Evolutionary conservation across 495 filamentous ascomycete species (phyloP), one percentile per base, ranked within the genome.

Genomic region (Glarea lozoyensis): DNA sequence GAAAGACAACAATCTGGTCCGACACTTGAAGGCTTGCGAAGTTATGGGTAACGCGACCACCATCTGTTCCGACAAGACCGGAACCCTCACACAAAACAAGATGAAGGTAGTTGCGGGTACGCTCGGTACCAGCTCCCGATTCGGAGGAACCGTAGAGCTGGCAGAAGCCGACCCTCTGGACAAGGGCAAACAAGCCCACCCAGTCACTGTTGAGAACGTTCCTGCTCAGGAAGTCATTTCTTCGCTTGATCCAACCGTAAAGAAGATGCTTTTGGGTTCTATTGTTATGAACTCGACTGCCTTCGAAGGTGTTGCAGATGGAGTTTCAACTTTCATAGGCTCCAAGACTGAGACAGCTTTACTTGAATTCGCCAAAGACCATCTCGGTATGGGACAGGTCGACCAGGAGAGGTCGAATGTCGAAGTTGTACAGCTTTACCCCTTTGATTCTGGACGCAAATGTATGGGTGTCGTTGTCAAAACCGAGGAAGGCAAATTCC

Each of bases 21-120:
- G 90, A 20, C 75, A 90, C 42, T 69, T 97, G 29, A 81, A 87
- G 53, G 89, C 90, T 33, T 97, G 90, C 60, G 90, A 97, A 60
- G 93, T 90, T n/a, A 97, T 97, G 90, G 90, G 90, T 17, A 95
- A 95, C 61, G 90, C 90, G 3, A 94, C 89, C 0, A 90, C 86
- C 1, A 86, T 97, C 37, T 97, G 90, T 63, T 94, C 89, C 2
- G 90, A 97, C 66, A 97, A 97, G 60, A 97, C 90, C 0, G 90
- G 90, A 42, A 97, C 90, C 2, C 67, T 97, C n/a, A 92, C 86
- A 0, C 81, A 89, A 59, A 94, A 94, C 54, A 87, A 86, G 65
- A 94, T 94, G 88, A 81, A 76, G 24, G 82, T 88, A 7, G 86
- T 93, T 42, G 78, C 85, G 19, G 88, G 79, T 2, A 86, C 84